Base-by-base conservation (phyloP, 257 asterid species). In the Nicotiana undulata region DNA sequence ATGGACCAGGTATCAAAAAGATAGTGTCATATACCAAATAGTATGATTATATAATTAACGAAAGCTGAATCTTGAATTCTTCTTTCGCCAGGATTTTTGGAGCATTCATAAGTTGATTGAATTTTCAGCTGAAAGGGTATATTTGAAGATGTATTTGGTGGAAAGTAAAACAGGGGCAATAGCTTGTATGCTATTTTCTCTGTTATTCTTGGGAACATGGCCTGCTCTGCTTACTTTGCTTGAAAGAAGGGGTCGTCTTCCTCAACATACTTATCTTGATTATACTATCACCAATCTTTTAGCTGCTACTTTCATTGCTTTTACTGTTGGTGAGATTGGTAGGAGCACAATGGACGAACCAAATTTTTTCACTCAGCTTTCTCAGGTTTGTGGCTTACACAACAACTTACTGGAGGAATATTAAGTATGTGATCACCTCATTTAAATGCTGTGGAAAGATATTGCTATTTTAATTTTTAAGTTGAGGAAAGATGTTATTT, bases 81-180 rank as follows among this genome's bases (percentile, higher is more conserved):
- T 75, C 49, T 68, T 56, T 77, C 76, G 76, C 22, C 81, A 86
- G 93, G 91, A 86, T 76, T 84, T 37, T 80, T 67, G 81, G 82
- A 72, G 87, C 24, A 76, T 84, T 80, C 63, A 81, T 49, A 40
- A 85, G 81, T 79, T 89, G 83, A 24, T 66, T 72, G 79, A 34
- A 74, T 55, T 75, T 81, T 63, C 75, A 24, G 17, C 80, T 17
- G 87, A 85, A 24, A 78, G 87, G 83, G 4, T 66, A 20, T 24
- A 15, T 49, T 82, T 87, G 85, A 88, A 88, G 79, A 93, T 93
- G 99, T 90, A 92, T 89, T 5, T 92, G 81, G 94, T 95, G 82
- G 97, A 95, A 90, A 93, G 99, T 81, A 92, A 91, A 89, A 97
- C 90, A 76, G 98, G 97, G 53, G 99, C 99, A 28, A 92, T 92